Conservation (phyloP, 2,329 filamentous ascomycete species). For the Monosporascus sp. region DNA sequence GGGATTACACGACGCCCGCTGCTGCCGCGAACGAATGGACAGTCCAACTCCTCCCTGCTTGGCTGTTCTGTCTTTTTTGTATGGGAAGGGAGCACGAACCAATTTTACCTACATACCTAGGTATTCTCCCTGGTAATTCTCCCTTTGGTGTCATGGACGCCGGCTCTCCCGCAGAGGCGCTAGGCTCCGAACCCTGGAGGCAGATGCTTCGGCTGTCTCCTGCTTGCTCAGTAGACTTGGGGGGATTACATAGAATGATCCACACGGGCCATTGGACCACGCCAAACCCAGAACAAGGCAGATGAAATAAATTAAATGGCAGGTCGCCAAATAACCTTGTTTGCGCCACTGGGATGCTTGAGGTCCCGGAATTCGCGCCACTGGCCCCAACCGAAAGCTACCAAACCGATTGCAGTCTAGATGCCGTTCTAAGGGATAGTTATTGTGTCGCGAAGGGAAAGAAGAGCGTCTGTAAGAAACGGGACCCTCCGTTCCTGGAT, state of each 20-base stretch:
- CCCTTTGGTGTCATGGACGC: no score
- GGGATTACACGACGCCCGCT: background rate
- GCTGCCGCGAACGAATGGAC: background rate
- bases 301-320: slow-evolving; percentile 6
- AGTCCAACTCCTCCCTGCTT: background rate
- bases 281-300: background rate
- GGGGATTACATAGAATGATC: background rate
- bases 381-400: slow-evolving; percentile 7
- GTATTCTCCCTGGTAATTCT: background rate
- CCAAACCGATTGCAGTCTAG: slow-evolving; percentile 14
- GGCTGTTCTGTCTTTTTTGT: background rate
- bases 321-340: slow-evolving; percentile 17
- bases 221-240: background rate
- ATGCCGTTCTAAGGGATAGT: slow-evolving; percentile 13
- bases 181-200: no score
- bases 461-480: no score
- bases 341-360: slow-evolving; percentile 18
- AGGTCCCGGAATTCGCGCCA: slow-evolving; percentile 11
- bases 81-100: background rate
- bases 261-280: background rate
- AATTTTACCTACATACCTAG: no score
- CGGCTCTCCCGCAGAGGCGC: no score
- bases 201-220: background rate
- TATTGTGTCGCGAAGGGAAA: slow-evolving; percentile 9
- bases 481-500: no score